Percentiles rank a stretch among this genome's conserved stretches.
These are phyloP conservation scores for Atkinsonella texensis DNA, from an alignment of 2,329 filamentous ascomycete species.

Conservation along the genomic window DNA sequence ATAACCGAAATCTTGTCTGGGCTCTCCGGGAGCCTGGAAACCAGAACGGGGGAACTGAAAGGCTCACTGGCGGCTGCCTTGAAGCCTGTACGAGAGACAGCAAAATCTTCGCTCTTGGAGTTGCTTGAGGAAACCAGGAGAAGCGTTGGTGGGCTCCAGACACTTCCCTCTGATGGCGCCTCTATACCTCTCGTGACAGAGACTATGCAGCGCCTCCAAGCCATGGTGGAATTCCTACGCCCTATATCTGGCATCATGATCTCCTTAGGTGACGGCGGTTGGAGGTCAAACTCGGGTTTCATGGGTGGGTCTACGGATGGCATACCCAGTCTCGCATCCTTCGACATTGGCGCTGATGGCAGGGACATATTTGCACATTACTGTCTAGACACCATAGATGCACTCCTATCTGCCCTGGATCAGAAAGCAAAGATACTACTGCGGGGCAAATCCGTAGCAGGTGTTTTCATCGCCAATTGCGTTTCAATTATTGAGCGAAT, in stretches of 20 bases:
- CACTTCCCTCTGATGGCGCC: slow-evolving; percentile 66
- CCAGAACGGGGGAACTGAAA: slow-evolving; percentile 76
- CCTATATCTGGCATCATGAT: slow-evolving; percentile 85
- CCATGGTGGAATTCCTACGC: slow-evolving; percentile 74
- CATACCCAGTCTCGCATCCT: slow-evolving; percentile 60
- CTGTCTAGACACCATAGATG: slow-evolving; percentile 76
- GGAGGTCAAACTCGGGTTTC: slow-evolving; percentile 46
- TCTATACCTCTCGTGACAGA: slow-evolving; percentile 68
- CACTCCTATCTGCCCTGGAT: slow-evolving; percentile 63
- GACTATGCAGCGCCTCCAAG: slow-evolving; percentile 74
- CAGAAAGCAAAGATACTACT: slow-evolving; percentile 59
- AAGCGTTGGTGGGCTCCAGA: slow-evolving; percentile 51
- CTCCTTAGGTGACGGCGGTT: slow-evolving; percentile 85
- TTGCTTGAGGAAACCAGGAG: slow-evolving; percentile 73
- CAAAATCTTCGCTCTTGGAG: slow-evolving; percentile 72
- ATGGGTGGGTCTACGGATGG: slow-evolving; percentile 48
- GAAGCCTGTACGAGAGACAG: slow-evolving; percentile 83
- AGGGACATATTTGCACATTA: slow-evolving; percentile 83
- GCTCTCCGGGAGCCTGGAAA: slow-evolving; percentile 68
- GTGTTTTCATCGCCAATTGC: slow-evolving; percentile 85
- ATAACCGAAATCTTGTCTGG: slow-evolving; percentile 81
- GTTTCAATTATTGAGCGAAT: slow-evolving; percentile 74
- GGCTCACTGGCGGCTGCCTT: slow-evolving; percentile 70
- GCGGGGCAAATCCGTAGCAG: slow-evolving; percentile 66
- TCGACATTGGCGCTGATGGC: slow-evolving; percentile 83